Conservation (phyloP, 2,329 filamentous ascomycete species). For the Fusarium irregulare region DNA sequence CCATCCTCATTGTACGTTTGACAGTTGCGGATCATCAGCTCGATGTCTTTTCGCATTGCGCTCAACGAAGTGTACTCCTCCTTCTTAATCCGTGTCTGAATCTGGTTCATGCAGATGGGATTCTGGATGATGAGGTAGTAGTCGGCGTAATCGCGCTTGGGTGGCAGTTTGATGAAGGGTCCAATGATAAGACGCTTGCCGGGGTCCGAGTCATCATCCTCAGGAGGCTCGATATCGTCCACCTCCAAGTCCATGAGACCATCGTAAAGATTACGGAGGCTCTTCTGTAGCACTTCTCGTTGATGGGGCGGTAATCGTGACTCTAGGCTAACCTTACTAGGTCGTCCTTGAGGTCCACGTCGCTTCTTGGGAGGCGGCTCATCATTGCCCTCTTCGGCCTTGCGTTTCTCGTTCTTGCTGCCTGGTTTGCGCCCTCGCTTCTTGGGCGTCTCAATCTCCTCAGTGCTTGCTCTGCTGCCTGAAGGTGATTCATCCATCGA, state of each 20-base stretch:
- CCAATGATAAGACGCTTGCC: constrained; percentile 86
- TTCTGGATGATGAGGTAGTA: constrained; percentile 94
- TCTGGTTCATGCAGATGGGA: constrained; percentile 96
- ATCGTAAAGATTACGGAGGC: constrained; percentile 81
- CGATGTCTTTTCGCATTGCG: constrained; percentile 85
- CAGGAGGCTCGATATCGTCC: constrained; percentile 71
- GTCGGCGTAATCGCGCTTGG: constrained; percentile 89
- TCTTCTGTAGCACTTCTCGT: constrained; percentile 81
- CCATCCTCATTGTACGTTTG: constrained; percentile 97
- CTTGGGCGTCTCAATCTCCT: constrained; percentile 80
- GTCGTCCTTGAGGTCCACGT: constrained; percentile 75
- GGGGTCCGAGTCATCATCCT: constrained; percentile 68
- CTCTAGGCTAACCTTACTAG: constrained; percentile 66
- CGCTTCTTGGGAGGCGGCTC: constrained; percentile 84
- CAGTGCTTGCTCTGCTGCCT: constrained; percentile 84
- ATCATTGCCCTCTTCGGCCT: constrained; percentile 82
- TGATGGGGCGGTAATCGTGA: constrained; percentile 72
- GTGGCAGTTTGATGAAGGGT: constrained; percentile 91
- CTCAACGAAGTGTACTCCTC: constrained; percentile 87
- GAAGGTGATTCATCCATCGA: constrained; percentile 76
- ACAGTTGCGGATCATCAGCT: constrained; percentile 88
- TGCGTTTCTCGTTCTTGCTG: constrained; percentile 83
- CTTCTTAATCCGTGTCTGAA: constrained; percentile 94
- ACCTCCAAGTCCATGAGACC: constrained; percentile 86
- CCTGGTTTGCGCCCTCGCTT: constrained; percentile 86